These are phyloP conservation scores for Aegle marmelos DNA, from an alignment of 345 rosid genomes.

Conservation along the genomic window DNA sequence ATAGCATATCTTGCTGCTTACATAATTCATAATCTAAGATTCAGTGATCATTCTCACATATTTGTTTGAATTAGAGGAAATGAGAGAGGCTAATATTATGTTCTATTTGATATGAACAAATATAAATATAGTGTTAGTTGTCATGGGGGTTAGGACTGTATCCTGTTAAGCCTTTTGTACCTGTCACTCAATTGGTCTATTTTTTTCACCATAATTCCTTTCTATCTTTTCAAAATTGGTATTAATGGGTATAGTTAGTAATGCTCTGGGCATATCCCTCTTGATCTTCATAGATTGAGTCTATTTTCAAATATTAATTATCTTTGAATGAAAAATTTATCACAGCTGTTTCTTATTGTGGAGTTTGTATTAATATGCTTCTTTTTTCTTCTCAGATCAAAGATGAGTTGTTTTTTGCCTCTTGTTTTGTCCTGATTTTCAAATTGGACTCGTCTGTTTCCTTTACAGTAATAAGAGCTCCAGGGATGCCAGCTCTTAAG, in stretches of 20 bases:
- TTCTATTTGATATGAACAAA: background rate
- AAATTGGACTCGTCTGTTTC: background rate
- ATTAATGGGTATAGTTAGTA: background rate
- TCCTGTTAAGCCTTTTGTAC: background rate
- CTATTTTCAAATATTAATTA: background rate
- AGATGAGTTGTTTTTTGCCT: background rate
- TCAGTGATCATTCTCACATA: background rate
- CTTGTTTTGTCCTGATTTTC: background rate
- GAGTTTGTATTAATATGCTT: background rate
- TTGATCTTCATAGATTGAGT: background rate
- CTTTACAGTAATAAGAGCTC: slow-evolving; percentile 71
- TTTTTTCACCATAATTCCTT: background rate
- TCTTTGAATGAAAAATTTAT: background rate
- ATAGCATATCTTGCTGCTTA: background rate
- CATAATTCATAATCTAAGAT: background rate
- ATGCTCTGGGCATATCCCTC: background rate
- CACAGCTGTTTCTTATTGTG: background rate
- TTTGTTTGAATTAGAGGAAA: background rate
- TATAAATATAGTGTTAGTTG: background rate
- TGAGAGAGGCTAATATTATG: background rate
- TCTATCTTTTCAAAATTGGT: background rate
- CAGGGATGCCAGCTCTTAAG: slow-evolving; percentile 70
- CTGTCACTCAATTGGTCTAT: background rate
- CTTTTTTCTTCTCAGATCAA: background rate
- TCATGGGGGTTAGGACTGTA: background rate